Percentiles rank a stretch among this genome's conserved stretches.
Evolutionary conservation across 2,329 filamentous ascomycete species (phyloP).

Genomic region (Aspergillus uvarum): DNA sequence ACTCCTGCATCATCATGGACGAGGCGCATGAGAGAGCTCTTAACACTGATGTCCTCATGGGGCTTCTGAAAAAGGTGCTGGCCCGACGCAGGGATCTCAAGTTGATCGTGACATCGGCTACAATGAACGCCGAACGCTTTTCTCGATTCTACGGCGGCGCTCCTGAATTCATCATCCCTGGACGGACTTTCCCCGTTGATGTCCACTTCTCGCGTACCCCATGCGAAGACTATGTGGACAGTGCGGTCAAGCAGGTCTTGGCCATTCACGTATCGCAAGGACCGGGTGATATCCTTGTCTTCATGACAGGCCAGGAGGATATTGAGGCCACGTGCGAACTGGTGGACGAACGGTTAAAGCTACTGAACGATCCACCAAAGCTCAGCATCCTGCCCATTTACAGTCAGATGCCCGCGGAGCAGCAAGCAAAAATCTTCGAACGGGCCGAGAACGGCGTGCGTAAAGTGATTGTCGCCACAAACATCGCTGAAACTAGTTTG

Average conservation of each 20-base stretch:
- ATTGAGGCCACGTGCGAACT: constrained; percentile 96
- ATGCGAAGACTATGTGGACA: constrained; percentile 96
- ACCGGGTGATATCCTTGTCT: constrained; percentile 89
- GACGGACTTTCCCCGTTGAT: constrained; percentile 94
- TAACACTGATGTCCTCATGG: constrained; percentile 97
- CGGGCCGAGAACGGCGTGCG: constrained; percentile 83
- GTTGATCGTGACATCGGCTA: constrained; percentile 95
- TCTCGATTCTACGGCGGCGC: constrained; percentile 95
- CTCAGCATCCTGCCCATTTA: constrained; percentile 95
- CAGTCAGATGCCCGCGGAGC: constrained; percentile 97
- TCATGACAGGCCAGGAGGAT: constrained; percentile 99
- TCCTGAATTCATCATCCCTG: constrained; percentile 94
- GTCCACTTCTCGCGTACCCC: constrained; percentile 93
- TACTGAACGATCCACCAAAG: constrained; percentile 91
- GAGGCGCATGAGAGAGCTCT: constrained; percentile 95
- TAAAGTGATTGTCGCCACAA: constrained; percentile 97
- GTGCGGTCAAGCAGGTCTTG: constrained; percentile 91
- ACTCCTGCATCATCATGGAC: constrained; percentile 99
- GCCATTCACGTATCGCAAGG: constrained; percentile 96
- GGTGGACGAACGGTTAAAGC: constrained; percentile 79
- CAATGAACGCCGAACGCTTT: constrained; percentile 97
- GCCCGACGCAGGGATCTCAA: constrained; percentile 87
- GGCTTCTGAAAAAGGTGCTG: constrained; percentile 94
- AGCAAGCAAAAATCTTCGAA: constrained; percentile 98
- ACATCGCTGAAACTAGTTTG: constrained; percentile 96